Conservation (phyloP, 2,329 filamentous ascomycete genomes). For the Dissoconium aciculare region DNA sequence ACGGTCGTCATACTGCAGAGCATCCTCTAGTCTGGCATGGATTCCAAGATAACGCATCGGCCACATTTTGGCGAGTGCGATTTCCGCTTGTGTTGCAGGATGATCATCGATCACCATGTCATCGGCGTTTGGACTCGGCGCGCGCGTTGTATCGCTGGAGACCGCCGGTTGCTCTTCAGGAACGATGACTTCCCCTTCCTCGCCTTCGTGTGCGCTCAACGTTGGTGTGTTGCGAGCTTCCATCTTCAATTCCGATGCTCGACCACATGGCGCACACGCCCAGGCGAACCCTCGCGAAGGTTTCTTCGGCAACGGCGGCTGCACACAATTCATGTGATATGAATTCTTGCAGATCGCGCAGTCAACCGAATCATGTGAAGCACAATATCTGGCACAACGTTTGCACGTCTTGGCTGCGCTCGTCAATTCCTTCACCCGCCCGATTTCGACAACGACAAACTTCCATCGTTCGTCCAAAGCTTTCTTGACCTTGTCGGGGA, state of each 20-base stretch:
- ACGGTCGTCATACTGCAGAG: slow-evolving; percentile 88
- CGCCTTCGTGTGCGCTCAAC: slow-evolving; percentile 38
- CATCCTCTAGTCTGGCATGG: slow-evolving; percentile 90
- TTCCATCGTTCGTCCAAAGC: slow-evolving; percentile 94
- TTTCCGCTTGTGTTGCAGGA: slow-evolving; percentile 65
- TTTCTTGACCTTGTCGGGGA: slow-evolving; percentile 86
- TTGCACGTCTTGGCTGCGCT: slow-evolving; percentile 94
- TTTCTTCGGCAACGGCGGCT: slow-evolving; percentile 82
- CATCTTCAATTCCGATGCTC: slow-evolving; percentile 83
- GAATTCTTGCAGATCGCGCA: slow-evolving; percentile 90
- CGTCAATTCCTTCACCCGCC: slow-evolving; percentile 85
- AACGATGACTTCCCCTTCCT: slow-evolving; percentile 42
- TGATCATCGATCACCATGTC: slow-evolving; percentile 43
- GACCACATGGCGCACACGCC: slow-evolving; percentile 91
- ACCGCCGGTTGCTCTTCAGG: slow-evolving; percentile 49
- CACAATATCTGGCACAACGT: slow-evolving; percentile 78
- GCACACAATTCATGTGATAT: slow-evolving; percentile 97
- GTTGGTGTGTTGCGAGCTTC: slow-evolving; percentile 79
- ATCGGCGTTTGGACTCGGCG: slow-evolving; percentile 30
- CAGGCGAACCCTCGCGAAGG: slow-evolving; percentile 94
- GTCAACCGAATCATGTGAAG: slow-evolving; percentile 89
- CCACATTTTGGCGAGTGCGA: slow-evolving; percentile 87
- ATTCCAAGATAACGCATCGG: slow-evolving; percentile 91
- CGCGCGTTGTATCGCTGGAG: slow-evolving; percentile 48
- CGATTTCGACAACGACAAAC: slow-evolving; percentile 86